Base-by-base conservation (phyloP, 2,329 filamentous ascomycete species). In the Cordyceps militaris region DNA sequence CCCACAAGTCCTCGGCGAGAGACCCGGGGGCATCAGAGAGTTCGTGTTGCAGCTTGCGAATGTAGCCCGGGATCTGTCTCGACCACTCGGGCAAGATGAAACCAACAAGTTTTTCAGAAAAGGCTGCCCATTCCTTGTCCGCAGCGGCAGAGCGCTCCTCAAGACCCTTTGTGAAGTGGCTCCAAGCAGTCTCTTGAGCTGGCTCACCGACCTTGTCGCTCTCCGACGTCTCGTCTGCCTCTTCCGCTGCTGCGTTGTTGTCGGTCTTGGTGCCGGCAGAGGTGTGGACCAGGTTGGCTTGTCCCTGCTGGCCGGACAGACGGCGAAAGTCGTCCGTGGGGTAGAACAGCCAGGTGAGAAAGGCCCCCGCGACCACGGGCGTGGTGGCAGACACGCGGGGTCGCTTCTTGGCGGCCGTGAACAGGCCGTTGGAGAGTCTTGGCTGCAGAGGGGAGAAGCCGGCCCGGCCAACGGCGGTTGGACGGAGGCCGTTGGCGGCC, bases 1-100 rank as follows among this genome's bases (percentile, higher is more conserved):
- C 78, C 94, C 94, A 97, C 59, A 99, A 94, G 64, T 97, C 89
- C 67, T 95, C 88, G 13, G 93, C 91, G 43, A 99, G 76, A 0
- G 91, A 96, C 1, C 91, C 93, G 0, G 91, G 89, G 0, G 87
- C 84, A 84, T 94, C 87, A 34, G 90, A 94, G 16, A 97, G 78
- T 72, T 97, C 93, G 23, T 83, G 83, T 69, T 96, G 91, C 34
- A 97, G 80, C 70, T 96, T 97, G 60, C 83, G 80, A 57, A 95
- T 76, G 56, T 89, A 91, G 3, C 78, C 85, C 0, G 92, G 92
- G 19, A 97, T 75, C 43, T 83, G 69, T 62, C 84, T 87, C 34
- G 88, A 85, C 93, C 93, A 97, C 43, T 88, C 84, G 0, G 93
- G 93, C 3, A 95, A 73, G 34, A 97, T 85, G 62, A 83, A 80